These are phyloP conservation scores for Oidium heveae DNA, from an alignment of 2,329 filamentous ascomycete species.

Conservation along the genomic window DNA sequence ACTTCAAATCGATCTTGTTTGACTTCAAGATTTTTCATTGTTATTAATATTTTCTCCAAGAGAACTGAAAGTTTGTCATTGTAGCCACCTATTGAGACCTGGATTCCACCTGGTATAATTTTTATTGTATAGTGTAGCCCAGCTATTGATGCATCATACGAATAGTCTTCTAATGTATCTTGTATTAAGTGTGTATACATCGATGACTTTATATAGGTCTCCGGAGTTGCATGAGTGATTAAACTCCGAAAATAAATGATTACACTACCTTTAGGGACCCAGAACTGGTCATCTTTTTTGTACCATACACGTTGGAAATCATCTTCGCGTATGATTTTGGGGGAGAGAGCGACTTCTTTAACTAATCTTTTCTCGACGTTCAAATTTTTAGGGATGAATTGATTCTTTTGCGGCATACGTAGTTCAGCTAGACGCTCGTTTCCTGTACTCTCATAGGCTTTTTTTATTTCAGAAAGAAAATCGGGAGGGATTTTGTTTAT, in stretches of 20 bases:
- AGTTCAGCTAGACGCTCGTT: constrained; percentile 40
- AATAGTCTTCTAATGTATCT: constrained; percentile 76
- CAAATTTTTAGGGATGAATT: constrained; percentile 81
- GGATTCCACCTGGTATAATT: constrained; percentile 46
- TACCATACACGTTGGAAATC: constrained; percentile 65
- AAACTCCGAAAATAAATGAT: constrained; percentile 60
- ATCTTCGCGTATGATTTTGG: constrained; percentile 69
- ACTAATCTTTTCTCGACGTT: constrained; percentile 89
- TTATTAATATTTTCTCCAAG: constrained; percentile 64
- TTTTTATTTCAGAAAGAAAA: constrained; percentile 44
- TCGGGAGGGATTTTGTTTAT: constrained; percentile 54
- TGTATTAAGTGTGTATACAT: constrained; percentile 69
- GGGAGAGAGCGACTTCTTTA: constrained; percentile 44
- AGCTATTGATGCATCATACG: constrained; percentile 85
- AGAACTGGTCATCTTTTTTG: constrained; percentile 97
- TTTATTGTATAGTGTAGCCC: constrained; percentile 65
- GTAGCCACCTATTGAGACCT: constrained; percentile 65
- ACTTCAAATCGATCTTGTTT: constrained; percentile 76
- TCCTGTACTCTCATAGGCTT: constrained; percentile 31
- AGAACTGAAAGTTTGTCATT: constrained; percentile 89
- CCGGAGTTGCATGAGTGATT: constrained; percentile 52
- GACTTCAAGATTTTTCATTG: constrained; percentile 63
- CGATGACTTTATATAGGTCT: constrained; percentile 51
- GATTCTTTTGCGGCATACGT: constrained; percentile 76
- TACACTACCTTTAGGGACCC: constrained; percentile 85